phyloP scores from a whole-genome alignment of 805 yeast species.

The Ogataea nitratoaversa region DNA sequence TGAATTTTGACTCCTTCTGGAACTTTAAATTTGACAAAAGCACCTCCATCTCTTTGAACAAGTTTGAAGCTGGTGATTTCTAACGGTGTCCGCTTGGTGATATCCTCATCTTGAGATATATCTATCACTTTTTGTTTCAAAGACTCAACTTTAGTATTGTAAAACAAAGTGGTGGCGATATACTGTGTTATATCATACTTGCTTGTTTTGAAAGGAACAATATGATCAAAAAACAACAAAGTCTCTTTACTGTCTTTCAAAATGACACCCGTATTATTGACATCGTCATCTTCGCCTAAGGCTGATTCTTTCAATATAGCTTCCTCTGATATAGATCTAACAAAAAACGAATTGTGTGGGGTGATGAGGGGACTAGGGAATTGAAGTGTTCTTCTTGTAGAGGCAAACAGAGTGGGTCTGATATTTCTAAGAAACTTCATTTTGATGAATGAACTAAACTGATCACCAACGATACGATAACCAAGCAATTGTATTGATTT shows the following conservation, averaged over 20 bases:
- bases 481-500: no score
- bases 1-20: slow-evolving; percentile 47
- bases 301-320: slow-evolving; percentile 35
- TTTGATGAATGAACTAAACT: not conserved
- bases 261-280: slow-evolving; percentile 55
- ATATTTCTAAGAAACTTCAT: not conserved
- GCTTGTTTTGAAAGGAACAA: slow-evolving; percentile 39
- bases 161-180: slow-evolving; percentile 33
- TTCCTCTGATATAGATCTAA: slow-evolving; percentile 23
- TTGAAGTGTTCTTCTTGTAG: not conserved
- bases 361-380: not conserved
- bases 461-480: not conserved
- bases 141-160: slow-evolving; percentile 36
- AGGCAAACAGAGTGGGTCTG: not conserved
- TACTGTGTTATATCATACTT: slow-evolving; percentile 45
- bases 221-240: slow-evolving; percentile 52
- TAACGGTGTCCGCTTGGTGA: slow-evolving; percentile 25
- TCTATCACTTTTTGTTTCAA: slow-evolving; percentile 26
- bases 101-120: slow-evolving; percentile 37
- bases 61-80: slow-evolving; percentile 61
- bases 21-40: slow-evolving; percentile 72
- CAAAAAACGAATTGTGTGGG: not conserved
- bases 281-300: slow-evolving; percentile 52
- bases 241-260: slow-evolving; percentile 46
- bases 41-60: slow-evolving; percentile 86